A percentile compares a stretch with the other conserved stretches of the same genome.
These are phyloP conservation scores for Hypoxylon sp. DNA, from an alignment of 2,329 filamentous ascomycete species.

Conservation along the genomic window DNA sequence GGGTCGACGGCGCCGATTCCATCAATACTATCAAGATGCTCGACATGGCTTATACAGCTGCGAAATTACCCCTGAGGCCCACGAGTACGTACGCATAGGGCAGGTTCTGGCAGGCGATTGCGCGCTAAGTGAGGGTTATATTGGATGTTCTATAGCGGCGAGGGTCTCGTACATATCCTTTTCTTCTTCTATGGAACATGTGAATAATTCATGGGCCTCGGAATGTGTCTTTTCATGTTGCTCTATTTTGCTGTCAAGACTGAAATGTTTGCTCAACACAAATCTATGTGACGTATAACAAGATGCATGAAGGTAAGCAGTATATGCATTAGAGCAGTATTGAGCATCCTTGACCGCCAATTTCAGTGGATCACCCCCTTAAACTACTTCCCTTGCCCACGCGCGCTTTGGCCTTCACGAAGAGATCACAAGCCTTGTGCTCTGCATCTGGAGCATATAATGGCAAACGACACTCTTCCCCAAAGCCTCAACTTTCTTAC, in stretches of 20 bases:
- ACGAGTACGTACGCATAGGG: constrained; percentile 28
- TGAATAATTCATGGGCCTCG: too few relatives aligned
- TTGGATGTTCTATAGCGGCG: not conserved
- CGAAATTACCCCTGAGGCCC: constrained; percentile 45
- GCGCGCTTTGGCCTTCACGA: not conserved
- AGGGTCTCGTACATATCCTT: too few relatives aligned
- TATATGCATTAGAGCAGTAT: not conserved
- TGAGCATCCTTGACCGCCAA: not conserved
- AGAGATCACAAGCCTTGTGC: not conserved
- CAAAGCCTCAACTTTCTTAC: constrained; percentile 56
- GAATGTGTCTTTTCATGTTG: too few relatives aligned
- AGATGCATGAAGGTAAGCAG: not conserved
- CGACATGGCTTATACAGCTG: constrained; percentile 50
- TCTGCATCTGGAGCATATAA: constrained; percentile 4
- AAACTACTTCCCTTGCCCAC: not conserved
- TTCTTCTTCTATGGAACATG: too few relatives aligned
- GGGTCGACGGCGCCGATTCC: constrained; percentile 49
- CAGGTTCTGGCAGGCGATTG: not conserved
- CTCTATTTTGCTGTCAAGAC: too few relatives aligned
- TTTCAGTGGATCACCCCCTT: not conserved
- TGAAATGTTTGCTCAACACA: too few relatives aligned
- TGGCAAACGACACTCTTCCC: constrained; percentile 39
- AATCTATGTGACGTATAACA: too few relatives aligned
- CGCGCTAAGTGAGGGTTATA: not conserved
- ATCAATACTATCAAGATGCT: constrained; percentile 51